Evolutionary conservation across 306 rosid genomes (phyloP), one percentile per base, ranked within the genome.

Genomic region (Boehmeria nivea): DNA sequence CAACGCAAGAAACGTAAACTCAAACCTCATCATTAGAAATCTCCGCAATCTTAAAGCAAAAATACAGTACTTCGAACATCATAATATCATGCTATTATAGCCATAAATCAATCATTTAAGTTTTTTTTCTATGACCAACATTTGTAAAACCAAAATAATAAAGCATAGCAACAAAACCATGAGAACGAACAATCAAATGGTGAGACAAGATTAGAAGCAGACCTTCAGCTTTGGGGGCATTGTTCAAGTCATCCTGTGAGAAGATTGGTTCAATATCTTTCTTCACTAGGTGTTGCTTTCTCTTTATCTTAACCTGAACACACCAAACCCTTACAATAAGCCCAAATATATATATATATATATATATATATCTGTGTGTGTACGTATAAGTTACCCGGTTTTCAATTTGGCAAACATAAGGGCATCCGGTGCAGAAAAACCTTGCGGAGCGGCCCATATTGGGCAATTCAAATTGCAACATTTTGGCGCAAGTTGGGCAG

Each of bases 211-310:
- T 5, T 33, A 33, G 11, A 33, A 11, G 51, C 59, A 64, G 51
- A 84, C 94, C 88, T 9, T 81, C 85, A 51, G 83, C 15, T 19
- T 70, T 69, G 51, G 94, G 75, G 13, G 83, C 94, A 71, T 54
- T 71, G 59, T 59, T 66, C 74, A 76, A 47, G 79, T 84, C 88
- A 51, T 81, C 81, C 0, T 8, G 63, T 27, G 78, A 58, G 74
- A 78, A 53, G 44, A 84, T 66, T 23, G 83, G 78, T 27, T 76
- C 88, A 43, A 78, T 73, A 44, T 71, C 85, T 57, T 78, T 84
- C 55, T 56, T 78, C 19, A 71, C 83, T 55, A 81, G 66, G 42
- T 61, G 77, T 23, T 78, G 76, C 74, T 38, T 81, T 69, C 81
- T 81, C 80, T 76, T 78, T 28, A 81, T 80, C 75, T 81, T 73